Percentiles rank a stretch among this genome's conserved stretches.
phyloP scores from a whole-genome alignment of 257 asterid species.

The Nicotiana undulata region DNA sequence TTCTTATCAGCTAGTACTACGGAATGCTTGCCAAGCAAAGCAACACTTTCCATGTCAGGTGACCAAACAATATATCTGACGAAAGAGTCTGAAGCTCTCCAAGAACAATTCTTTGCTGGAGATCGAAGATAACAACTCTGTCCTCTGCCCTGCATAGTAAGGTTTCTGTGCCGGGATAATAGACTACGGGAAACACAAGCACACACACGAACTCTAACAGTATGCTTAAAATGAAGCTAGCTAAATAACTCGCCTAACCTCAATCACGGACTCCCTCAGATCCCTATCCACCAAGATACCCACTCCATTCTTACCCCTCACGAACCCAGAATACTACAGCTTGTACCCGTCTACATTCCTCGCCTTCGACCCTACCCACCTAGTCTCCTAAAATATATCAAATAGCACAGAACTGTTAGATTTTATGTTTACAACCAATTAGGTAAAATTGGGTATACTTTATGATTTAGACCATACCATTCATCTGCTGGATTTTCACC shows the following conservation, averaged over 20 bases:
- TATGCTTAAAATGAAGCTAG: no score
- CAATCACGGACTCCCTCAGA: no score
- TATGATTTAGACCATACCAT: constrained; percentile 40
- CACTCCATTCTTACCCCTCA: no score
- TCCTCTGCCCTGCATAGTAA: constrained; percentile 94
- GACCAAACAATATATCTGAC: constrained; percentile 92
- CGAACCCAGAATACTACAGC: constrained; percentile 19
- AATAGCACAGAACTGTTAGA: not conserved
- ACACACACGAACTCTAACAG: no score
- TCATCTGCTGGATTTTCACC: constrained; percentile 97
- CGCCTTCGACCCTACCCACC: not conserved
- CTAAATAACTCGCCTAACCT: no score
- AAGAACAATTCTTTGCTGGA: constrained; percentile 69
- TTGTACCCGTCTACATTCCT: no score
- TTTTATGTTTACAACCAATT: not conserved
- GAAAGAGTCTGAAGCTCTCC: constrained; percentile 90
- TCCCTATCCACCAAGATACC: no score
- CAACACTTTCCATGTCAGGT: constrained; percentile 88
- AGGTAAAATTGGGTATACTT: not conserved
- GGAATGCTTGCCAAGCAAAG: constrained; percentile 89
- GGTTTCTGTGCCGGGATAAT: constrained; percentile 91
- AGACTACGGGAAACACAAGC: no score
- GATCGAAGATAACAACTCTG: constrained; percentile 82
- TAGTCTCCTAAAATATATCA: not conserved
- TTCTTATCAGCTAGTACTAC: constrained; percentile 87